Conservation (phyloP, 495 filamentous ascomycete genomes). For the Hypoxylon fragiforme region DNA sequence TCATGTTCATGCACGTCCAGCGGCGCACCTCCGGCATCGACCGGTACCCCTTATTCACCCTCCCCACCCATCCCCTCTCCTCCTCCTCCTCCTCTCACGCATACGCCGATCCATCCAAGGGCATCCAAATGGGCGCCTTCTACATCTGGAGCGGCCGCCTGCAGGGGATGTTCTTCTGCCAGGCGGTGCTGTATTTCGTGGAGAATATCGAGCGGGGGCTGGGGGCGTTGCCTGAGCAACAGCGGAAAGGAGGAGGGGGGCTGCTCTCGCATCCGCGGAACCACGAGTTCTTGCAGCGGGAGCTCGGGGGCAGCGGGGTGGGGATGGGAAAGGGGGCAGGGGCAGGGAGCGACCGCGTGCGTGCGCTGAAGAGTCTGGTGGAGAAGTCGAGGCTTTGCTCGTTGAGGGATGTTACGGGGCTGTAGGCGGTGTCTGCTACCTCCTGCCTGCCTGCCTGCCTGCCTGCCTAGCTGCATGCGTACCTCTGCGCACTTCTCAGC, state of each 20-base stretch:
- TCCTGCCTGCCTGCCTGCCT: too few species aligned
- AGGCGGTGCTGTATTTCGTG: constrained; percentile 25
- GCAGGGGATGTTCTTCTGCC: constrained; percentile 28
- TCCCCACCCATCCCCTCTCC: too few species aligned
- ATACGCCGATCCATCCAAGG: constrained; percentile 19
- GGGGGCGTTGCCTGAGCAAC: constrained; percentile 18
- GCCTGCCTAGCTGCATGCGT: too few species aligned
- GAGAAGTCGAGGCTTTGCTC: constrained; percentile 17
- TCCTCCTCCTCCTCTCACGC: too few species aligned
- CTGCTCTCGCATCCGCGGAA: constrained; percentile 15
- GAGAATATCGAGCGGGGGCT: constrained; percentile 28
- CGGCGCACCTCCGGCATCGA: constrained; percentile 6
- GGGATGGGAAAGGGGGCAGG: too few species aligned
- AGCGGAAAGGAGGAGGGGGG: constrained; percentile 1
- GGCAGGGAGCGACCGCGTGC: constrained; percentile 8
- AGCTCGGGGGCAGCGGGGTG: constrained; percentile 3
- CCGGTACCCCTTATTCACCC: too few species aligned
- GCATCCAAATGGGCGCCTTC: constrained; percentile 24
- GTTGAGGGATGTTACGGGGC: constrained; percentile 8
- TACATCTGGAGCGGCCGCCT: constrained; percentile 27
- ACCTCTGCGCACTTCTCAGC: too few species aligned
- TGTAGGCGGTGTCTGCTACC: too few species aligned
- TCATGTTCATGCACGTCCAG: constrained; percentile 22
- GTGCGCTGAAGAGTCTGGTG: constrained; percentile 10
- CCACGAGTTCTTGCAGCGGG: constrained; percentile 18